These are phyloP conservation scores for Castanea sativa DNA, from an alignment of 306 rosid genomes.

Conservation along the genomic window DNA sequence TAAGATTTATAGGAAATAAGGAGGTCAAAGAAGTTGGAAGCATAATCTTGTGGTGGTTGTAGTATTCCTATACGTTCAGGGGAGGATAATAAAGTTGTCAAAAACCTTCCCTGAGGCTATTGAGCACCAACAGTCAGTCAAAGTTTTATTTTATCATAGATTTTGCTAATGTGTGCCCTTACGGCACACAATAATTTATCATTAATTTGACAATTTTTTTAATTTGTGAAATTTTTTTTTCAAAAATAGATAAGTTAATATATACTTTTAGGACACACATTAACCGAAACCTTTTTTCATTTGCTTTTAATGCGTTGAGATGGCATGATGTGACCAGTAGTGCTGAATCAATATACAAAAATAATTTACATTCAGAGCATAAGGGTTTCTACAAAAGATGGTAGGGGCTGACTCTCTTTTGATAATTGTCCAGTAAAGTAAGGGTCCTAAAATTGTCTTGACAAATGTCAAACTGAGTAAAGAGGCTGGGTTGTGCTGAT, in stretches of 20 bases:
- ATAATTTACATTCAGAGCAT: too few relatives aligned
- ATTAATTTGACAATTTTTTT: too few relatives aligned
- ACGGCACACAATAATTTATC: too few relatives aligned
- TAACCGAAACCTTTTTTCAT: slow-evolving; percentile 16
- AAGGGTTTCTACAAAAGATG: too few relatives aligned
- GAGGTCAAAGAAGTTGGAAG: not conserved
- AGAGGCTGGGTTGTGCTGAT: too few relatives aligned
- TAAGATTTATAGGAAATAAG: not conserved
- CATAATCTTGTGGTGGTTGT: not conserved
- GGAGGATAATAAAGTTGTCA: slow-evolving; percentile 31
- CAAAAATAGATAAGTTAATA: not conserved
- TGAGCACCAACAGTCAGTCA: slow-evolving; percentile 30
- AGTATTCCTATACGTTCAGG: slow-evolving; percentile 18
- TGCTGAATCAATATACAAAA: slow-evolving; percentile 45
- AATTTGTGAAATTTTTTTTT: slow-evolving; percentile 1
- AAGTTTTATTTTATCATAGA: slow-evolving; percentile 45
- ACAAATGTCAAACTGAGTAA: too few relatives aligned
- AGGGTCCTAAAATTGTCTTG: too few relatives aligned
- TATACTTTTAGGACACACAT: too few relatives aligned
- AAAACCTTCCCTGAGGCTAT: slow-evolving; percentile 14
- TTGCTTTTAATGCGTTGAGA: slow-evolving; percentile 51
- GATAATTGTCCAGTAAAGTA: too few relatives aligned
- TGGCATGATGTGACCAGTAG: slow-evolving; percentile 49
- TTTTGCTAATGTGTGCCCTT: too few relatives aligned
- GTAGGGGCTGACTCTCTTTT: too few relatives aligned